A percentile compares a stretch with the other conserved stretches of the same genome.
Evolutionary conservation across 192 early-diverging fungal species (phyloP).

Genomic region (Backusella australiensis): DNA sequence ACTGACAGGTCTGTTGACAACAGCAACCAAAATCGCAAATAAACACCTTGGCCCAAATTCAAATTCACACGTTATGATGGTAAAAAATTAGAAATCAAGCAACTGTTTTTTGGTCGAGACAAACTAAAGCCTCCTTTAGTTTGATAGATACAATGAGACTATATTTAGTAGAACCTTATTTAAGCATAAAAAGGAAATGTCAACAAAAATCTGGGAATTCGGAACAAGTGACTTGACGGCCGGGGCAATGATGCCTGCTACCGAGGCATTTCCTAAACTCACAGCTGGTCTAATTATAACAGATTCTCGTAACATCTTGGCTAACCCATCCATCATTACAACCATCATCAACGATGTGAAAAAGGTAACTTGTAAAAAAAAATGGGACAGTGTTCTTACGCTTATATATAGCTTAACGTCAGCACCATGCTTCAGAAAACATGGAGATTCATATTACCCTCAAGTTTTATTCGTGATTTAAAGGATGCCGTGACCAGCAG

Average conservation of each 20-base stretch:
- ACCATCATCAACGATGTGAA: neutral
- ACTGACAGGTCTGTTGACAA: neutral
- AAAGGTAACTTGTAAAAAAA: neutral
- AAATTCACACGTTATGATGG: conserved; percentile 1
- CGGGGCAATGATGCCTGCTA: neutral
- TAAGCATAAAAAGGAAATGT: neutral
- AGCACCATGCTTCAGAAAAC: neutral
- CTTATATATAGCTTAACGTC: neutral
- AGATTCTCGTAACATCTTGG: neutral
- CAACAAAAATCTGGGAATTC: conserved; percentile 1
- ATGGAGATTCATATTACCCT: conserved; percentile 1
- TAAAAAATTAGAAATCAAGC: neutral
- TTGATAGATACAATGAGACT: conserved; percentile 9
- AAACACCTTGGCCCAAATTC: neutral
- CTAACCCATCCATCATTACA: neutral
- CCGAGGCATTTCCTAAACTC: neutral
- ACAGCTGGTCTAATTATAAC: neutral
- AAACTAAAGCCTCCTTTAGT: neutral
- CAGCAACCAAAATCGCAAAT: neutral
- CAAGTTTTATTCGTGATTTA: neutral
- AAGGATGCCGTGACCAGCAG: neutral
- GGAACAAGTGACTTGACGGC: neutral
- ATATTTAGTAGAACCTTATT: neutral
- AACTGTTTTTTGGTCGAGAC: no score
- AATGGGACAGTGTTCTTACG: neutral